Conservation (phyloP, 768 basidiomycete species). For the Collybia sp. region DNA sequence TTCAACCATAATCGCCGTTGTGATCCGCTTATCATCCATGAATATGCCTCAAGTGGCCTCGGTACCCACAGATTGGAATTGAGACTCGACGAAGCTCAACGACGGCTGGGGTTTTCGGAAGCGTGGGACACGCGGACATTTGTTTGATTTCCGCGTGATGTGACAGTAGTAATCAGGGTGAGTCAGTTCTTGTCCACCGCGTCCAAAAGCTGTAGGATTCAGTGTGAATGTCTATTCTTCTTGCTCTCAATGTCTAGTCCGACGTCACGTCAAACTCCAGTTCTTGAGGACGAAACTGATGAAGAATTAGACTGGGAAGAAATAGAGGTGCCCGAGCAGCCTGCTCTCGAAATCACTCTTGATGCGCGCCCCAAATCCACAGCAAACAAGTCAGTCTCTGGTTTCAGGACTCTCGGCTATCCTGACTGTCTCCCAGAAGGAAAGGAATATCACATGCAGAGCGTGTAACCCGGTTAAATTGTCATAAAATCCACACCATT, state of each 20-base stretch:
- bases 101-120: too few relatives aligned
- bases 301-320: slow-evolving; percentile 84
- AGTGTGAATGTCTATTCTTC: background rate
- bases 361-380: slow-evolving; percentile 34
- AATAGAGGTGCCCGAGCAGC: slow-evolving; percentile 53
- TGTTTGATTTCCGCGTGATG: too few relatives aligned
- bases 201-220: background rate
- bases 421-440: slow-evolving; percentile 26
- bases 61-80: too few relatives aligned
- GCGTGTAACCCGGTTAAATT: slow-evolving; percentile 68
- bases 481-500: slow-evolving; percentile 88
- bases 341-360: slow-evolving; percentile 72
- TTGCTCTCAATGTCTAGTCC: too few relatives aligned
- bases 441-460: slow-evolving; percentile 60
- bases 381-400: slow-evolving; percentile 39
- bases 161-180: too few relatives aligned
- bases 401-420: slow-evolving; percentile 6
- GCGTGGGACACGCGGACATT: too few relatives aligned
- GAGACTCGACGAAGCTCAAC: too few relatives aligned
- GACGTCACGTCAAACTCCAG: background rate
- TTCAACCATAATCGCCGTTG: too few relatives aligned
- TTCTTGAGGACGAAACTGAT: slow-evolving; percentile 38
- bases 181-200: too few relatives aligned
- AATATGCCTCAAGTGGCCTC: too few relatives aligned
- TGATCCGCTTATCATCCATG: too few relatives aligned